phyloP scores from a whole-genome alignment of 352 stramenopile species.

The Phytophthora pisi region DNA sequence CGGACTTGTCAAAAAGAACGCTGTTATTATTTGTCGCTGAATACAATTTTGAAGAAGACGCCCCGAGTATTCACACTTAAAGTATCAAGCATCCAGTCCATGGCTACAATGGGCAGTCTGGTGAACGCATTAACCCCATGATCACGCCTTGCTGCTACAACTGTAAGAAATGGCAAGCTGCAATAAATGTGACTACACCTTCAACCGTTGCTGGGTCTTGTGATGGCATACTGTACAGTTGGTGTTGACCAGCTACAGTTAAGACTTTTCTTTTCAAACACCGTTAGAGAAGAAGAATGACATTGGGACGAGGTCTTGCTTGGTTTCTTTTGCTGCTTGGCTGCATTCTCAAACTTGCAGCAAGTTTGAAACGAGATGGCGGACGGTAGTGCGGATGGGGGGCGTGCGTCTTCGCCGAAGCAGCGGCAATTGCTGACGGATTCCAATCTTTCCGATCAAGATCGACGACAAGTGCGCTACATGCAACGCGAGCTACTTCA shows the following conservation, averaged over 20 bases:
- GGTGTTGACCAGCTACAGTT: not conserved
- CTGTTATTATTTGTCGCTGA: slow-evolving; percentile 41
- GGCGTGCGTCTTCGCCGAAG: not conserved
- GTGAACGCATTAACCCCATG: too few species aligned
- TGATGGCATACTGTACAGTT: too few species aligned
- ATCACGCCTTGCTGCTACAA: too few species aligned
- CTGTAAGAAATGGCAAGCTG: too few species aligned
- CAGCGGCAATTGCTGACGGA: slow-evolving; percentile 9
- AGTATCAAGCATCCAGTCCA: too few species aligned
- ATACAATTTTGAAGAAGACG: slow-evolving; percentile 32
- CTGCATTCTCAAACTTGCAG: not conserved
- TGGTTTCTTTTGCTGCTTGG: not conserved
- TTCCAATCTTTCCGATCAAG: slow-evolving; percentile 9
- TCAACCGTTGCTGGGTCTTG: too few species aligned
- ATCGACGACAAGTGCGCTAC: slow-evolving; percentile 15
- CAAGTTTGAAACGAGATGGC: not conserved
- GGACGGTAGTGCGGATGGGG: not conserved
- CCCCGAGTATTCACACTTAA: too few species aligned
- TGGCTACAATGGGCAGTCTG: too few species aligned
- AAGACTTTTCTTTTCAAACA: not conserved
- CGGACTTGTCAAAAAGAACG: slow-evolving; percentile 10
- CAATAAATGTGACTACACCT: too few species aligned
- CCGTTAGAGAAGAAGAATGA: not conserved
- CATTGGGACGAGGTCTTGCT: not conserved
- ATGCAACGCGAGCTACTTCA: slow-evolving; percentile 10